A percentile compares a stretch with the other conserved stretches of the same genome.
phyloP scores from a whole-genome alignment of 2,329 filamentous ascomycete species.

The Aspergillus novofumigatus region DNA sequence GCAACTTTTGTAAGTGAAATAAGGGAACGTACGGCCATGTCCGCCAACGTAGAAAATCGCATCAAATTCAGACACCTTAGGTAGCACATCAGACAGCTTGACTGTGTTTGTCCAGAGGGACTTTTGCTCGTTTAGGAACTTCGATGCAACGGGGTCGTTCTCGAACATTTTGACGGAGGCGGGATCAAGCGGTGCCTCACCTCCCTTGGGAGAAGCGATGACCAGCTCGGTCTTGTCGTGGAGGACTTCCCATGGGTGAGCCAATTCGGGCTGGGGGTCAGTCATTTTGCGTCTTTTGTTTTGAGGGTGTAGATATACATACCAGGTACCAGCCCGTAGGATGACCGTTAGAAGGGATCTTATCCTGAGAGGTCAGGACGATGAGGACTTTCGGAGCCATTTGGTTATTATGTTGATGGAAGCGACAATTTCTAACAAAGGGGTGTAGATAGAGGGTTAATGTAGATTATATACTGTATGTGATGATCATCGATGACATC shows the following conservation, averaged over 20 bases:
- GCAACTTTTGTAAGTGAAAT: not conserved
- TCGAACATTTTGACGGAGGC: conserved; percentile 53
- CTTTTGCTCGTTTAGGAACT: conserved; percentile 55
- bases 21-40: conserved; percentile 48
- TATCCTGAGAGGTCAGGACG: conserved; percentile 62
- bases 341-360: conserved; percentile 40
- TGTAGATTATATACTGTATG: not conserved
- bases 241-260: conserved; percentile 61
- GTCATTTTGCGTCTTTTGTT: not conserved
- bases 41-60: conserved; percentile 60
- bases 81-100: conserved; percentile 54
- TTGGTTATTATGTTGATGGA: not conserved
- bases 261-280: conserved; percentile 49
- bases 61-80: conserved; percentile 58
- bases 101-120: conserved; percentile 61
- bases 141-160: conserved; percentile 48
- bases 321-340: conserved; percentile 70
- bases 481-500: not conserved
- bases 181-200: conserved; percentile 59
- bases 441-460: not conserved
- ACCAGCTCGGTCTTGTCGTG: conserved; percentile 51
- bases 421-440: not conserved
- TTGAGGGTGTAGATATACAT: conserved; percentile 10
- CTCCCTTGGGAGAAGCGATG: conserved; percentile 61
- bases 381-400: conserved; percentile 60